Base-by-base conservation (phyloP, 140 eudicot genomes). In the Flaveria floridana region DNA sequence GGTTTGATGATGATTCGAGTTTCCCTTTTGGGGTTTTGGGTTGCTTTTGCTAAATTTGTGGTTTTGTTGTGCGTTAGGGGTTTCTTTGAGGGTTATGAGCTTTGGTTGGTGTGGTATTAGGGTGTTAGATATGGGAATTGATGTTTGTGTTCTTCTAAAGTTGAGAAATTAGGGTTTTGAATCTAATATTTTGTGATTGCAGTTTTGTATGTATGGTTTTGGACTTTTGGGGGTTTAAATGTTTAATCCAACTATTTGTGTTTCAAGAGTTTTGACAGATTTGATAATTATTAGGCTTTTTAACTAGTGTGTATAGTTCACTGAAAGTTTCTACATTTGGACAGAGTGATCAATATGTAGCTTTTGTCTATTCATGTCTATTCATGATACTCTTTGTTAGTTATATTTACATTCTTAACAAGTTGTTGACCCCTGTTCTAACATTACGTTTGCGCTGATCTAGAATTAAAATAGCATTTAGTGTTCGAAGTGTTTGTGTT, bases 121-220 rank as follows among this genome's bases (percentile, higher is more conserved):
- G 76, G 71, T 46, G 21, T 65, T 21, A 51, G 25, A 26, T 16
- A 39, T 37, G 30, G 4, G 42, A 76, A 76, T 51, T n/a, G 74
- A 53, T 44, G 76, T 10, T 69, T 57, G 13, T 77, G 39, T 6
- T 25, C 15, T 75, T 65, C 13, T 8, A 8, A 75, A 47, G 79
- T 44, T 46, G 19, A 58, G 48, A 77, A 20, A 8, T 19, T 70
- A 77, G 81, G 71, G 76, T 69, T 77, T 77, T 69, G 76, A 57
- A 58, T 76, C n/a, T 67, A 48, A 55, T 16, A 53, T 53, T 67
- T 19, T 48, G 9, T 20, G 25, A 23, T 50, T 70, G 57, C 62
- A 48, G 21, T 19, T 19, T 23, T 18, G 7, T 70, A 46, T 46
- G 50, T 70, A 15, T 50, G 55, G 28, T 30, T 70, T 70, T 25